Evolutionary conservation across 768 basidiomycete species (phyloP).

Genomic region (Leccinum subtestaceum): DNA sequence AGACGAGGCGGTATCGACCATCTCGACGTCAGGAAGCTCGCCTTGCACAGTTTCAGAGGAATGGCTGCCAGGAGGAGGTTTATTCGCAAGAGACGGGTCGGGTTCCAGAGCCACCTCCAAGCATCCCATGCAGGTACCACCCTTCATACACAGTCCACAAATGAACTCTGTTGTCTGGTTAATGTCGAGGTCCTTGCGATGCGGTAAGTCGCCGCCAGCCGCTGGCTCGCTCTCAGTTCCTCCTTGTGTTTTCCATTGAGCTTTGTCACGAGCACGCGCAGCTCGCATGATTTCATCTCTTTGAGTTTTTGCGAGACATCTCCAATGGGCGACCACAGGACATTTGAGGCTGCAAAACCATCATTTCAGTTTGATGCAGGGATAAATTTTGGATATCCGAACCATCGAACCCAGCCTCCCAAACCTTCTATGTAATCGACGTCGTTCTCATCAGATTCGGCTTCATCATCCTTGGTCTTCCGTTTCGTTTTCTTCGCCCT

Average conservation of each 20-base stretch:
- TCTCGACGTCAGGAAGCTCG: slow-evolving; percentile 32
- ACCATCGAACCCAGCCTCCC: slow-evolving; percentile 89
- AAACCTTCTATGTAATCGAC: slow-evolving; percentile 46
- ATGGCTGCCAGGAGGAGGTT: slow-evolving; percentile 5
- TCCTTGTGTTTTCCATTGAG: slow-evolving; percentile 35
- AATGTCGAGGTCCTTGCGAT: slow-evolving; percentile 45
- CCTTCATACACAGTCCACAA: slow-evolving; percentile 71
- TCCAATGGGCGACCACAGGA: slow-evolving; percentile 75
- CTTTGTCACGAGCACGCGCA: slow-evolving; percentile 49
- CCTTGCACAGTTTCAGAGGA: slow-evolving; percentile 9
- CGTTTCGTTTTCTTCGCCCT: slow-evolving; percentile 40
- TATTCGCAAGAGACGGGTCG: slow-evolving; percentile 33
- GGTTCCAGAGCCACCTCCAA: slow-evolving; percentile 52
- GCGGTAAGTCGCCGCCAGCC: slow-evolving; percentile 35
- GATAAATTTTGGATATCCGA: slow-evolving; percentile 21
- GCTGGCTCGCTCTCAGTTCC: slow-evolving; percentile 20
- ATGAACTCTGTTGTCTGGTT: slow-evolving; percentile 75
- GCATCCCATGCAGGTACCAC: slow-evolving; percentile 78
- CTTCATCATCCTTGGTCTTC: slow-evolving; percentile 42
- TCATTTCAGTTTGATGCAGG: slow-evolving; percentile 8
- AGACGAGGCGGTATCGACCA: slow-evolving; percentile 29
- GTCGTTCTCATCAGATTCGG: slow-evolving; percentile 51
- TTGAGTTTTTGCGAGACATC: slow-evolving; percentile 61
- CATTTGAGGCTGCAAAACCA: slow-evolving; percentile 62
- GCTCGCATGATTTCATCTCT: slow-evolving; percentile 73